Conservation (phyloP, 1,284 basidiomycete species). For the Afroboletus lepidellus region DNA sequence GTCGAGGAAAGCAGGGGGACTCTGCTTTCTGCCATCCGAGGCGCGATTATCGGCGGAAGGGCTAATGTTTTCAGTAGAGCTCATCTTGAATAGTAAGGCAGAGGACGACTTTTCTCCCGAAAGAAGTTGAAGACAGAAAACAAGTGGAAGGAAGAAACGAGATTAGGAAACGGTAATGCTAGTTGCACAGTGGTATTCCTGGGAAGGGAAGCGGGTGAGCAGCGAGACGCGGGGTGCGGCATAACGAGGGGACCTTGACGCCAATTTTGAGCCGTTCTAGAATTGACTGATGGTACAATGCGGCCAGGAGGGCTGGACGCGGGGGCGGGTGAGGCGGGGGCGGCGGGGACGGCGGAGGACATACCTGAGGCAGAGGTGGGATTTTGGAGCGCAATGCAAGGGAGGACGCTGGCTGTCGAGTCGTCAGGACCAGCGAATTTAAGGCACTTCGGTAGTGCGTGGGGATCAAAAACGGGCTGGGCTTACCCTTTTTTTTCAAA, state of each 20-base stretch:
- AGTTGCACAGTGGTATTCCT: constrained; percentile 70
- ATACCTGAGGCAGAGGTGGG: constrained; percentile 44
- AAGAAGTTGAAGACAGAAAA: constrained; percentile 51
- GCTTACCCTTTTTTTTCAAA: constrained; percentile 50
- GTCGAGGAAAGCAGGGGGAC: constrained; percentile 85
- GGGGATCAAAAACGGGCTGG: constrained; percentile 55
- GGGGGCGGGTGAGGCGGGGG: constrained; percentile 4
- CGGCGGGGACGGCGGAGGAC: not conserved
- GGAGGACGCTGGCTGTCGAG: constrained; percentile 39
- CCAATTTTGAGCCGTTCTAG: constrained; percentile 74
- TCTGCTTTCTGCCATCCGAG: constrained; percentile 73
- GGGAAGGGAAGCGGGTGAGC: constrained; percentile 17
- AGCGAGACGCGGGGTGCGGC: not conserved
- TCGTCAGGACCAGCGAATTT: constrained; percentile 36
- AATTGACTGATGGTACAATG: constrained; percentile 76
- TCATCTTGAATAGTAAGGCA: constrained; percentile 58
- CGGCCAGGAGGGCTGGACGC: constrained; percentile 42
- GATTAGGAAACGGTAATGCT: constrained; percentile 57
- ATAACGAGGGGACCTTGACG: constrained; percentile 54
- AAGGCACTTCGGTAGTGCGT: constrained; percentile 41
- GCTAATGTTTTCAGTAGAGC: constrained; percentile 64
- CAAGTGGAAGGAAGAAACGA: constrained; percentile 49
- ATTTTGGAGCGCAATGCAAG: constrained; percentile 36
- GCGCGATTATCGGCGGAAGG: constrained; percentile 67
- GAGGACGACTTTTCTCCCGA: constrained; percentile 52